Conservation (phyloP, 2,329 filamentous ascomycete species). For the Colletotrichum scovillei region DNA sequence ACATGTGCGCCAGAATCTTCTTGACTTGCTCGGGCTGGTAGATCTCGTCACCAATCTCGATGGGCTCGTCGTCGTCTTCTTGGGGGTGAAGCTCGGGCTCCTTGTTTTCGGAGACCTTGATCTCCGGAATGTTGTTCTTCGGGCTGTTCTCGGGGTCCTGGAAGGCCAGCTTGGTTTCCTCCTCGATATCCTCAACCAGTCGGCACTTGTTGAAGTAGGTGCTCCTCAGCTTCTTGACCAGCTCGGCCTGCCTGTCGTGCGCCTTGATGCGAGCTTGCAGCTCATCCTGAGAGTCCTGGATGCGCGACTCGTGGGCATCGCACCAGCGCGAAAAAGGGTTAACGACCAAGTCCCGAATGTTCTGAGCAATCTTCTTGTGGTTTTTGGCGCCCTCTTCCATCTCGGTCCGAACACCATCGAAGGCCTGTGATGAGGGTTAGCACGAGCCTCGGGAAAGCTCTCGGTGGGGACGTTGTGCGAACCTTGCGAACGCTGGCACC, state of each 20-base stretch:
- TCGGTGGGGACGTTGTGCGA: slow-evolving; percentile 4
- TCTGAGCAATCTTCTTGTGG: slow-evolving; percentile 95
- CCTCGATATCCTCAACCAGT: slow-evolving; percentile 93
- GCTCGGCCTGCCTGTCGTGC: slow-evolving; percentile 90
- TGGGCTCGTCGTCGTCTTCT: slow-evolving; percentile 82
- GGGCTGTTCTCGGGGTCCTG: slow-evolving; percentile 84
- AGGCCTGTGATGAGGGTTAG: slow-evolving; percentile 70
- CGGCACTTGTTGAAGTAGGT: slow-evolving; percentile 99
- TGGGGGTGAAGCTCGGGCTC: slow-evolving; percentile 70
- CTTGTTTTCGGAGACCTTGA: slow-evolving; percentile 82
- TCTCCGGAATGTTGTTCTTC: slow-evolving; percentile 78
- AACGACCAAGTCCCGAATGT: slow-evolving; percentile 95
- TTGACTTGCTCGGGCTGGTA: slow-evolving; percentile 90
- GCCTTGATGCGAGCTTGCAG: slow-evolving; percentile 90
- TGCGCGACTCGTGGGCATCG: slow-evolving; percentile 89
- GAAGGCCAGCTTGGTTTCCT: slow-evolving; percentile 98
- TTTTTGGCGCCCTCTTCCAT: slow-evolving; percentile 92
- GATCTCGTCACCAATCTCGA: slow-evolving; percentile 90
- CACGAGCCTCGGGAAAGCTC: slow-evolving; percentile 17
- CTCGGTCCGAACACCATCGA: slow-evolving; percentile 90
- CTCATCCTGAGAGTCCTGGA: slow-evolving; percentile 95
- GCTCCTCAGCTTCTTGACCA: slow-evolving; percentile 91
- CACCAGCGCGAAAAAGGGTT: slow-evolving; percentile 96
- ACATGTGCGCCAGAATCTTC: slow-evolving; percentile 87
- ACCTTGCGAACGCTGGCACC: slow-evolving; percentile 92